Percentiles rank a stretch among this genome's conserved stretches.
These are phyloP conservation scores for Camelina neglecta DNA, from an alignment of 345 rosid species.

Conservation along the genomic window DNA sequence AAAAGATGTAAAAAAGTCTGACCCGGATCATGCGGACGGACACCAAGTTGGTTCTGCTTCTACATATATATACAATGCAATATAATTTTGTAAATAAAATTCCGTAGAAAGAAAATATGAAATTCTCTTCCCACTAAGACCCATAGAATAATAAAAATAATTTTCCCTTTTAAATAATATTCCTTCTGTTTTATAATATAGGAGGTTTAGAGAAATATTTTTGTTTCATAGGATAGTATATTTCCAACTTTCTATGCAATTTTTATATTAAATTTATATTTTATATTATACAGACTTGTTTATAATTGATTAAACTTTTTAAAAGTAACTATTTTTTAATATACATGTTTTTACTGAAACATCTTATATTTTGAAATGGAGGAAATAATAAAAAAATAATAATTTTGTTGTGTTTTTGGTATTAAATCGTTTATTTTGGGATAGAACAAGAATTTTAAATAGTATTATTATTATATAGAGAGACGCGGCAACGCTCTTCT, in stretches of 20 bases:
- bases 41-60: conserved; percentile 2
- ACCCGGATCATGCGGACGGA: conserved; percentile 17
- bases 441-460: neutral
- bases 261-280: too few species aligned
- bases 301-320: too few species aligned
- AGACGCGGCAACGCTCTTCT: neutral
- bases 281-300: too few species aligned
- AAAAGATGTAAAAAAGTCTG: conserved; percentile 11
- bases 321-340: too few species aligned
- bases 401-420: neutral
- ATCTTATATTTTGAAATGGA: too few species aligned
- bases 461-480: neutral
- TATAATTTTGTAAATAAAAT: neutral
- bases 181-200: too few species aligned
- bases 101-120: neutral
- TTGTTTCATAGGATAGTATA: too few species aligned
- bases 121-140: neutral
- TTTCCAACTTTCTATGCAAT: too few species aligned
- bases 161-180: neutral
- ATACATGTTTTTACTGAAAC: too few species aligned
- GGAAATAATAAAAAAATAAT: neutral
- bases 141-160: neutral
- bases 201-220: too few species aligned
- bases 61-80: neutral
- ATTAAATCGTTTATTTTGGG: neutral